These are phyloP conservation scores for Magnaporthiopsis incrustans DNA, from an alignment of 2,329 filamentous ascomycete genomes.

Conservation along the genomic window DNA sequence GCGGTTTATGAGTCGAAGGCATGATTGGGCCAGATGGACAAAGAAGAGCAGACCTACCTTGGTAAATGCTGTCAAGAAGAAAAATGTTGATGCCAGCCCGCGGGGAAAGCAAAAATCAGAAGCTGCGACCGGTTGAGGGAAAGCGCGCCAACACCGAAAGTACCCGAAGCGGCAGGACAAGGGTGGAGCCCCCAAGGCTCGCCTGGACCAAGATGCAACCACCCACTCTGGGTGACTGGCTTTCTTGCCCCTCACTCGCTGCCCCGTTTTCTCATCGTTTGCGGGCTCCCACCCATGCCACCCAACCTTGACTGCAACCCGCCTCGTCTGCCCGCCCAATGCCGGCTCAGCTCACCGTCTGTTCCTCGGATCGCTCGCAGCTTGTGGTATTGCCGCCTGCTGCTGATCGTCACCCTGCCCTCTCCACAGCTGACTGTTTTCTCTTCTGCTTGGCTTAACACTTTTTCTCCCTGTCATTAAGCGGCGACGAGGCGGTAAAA, in stretches of 20 bases:
- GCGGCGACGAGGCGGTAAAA: neutral
- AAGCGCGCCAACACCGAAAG: neutral
- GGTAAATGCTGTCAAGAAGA: neutral
- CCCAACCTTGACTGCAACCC: neutral
- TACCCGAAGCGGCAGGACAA: neutral
- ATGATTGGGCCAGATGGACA: neutral
- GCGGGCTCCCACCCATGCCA: no score
- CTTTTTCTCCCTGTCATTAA: neutral
- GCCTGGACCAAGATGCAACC: neutral
- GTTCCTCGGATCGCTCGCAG: neutral
- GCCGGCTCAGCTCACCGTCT: neutral
- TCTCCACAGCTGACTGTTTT: neutral
- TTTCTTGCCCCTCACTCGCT: neutral
- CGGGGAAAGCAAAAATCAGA: neutral
- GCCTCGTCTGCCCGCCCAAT: neutral
- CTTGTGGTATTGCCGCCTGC: neutral
- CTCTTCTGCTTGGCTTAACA: neutral
- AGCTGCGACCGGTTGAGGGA: neutral
- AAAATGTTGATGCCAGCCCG: neutral
- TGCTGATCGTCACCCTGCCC: neutral
- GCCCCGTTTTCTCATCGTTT: neutral
- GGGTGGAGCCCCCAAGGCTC: neutral
- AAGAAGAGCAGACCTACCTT: neutral
- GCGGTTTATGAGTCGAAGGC: neutral
- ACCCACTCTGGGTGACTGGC: neutral